Evolutionary conservation across 805 yeast species (phyloP).

Genomic region (Candida boleticola): DNA sequence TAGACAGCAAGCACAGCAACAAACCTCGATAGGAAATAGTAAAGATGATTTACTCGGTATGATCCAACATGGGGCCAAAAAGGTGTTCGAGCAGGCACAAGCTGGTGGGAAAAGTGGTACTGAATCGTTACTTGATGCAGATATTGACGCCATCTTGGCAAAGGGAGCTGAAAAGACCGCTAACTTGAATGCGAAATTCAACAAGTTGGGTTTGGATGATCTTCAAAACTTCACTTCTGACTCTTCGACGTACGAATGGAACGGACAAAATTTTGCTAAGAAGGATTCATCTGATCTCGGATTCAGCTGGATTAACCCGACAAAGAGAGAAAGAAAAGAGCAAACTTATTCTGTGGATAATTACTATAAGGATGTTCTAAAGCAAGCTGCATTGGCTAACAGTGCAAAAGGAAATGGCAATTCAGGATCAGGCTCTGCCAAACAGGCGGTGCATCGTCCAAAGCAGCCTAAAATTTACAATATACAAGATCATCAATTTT

Average conservation of each 20-base stretch:
- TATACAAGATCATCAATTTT: slow-evolving; percentile 75
- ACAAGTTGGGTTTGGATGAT: slow-evolving; percentile 87
- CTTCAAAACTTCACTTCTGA: slow-evolving; percentile 88
- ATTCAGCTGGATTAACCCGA: slow-evolving; percentile 69
- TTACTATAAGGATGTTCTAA: slow-evolving; percentile 68
- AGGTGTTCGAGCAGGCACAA: slow-evolving; percentile 58
- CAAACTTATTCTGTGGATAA: slow-evolving; percentile 76
- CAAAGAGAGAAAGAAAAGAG: slow-evolving; percentile 73
- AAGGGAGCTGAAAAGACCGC: slow-evolving; percentile 83
- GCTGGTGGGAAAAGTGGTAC: slow-evolving; percentile 17
- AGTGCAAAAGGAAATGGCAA: slow-evolving; percentile 9
- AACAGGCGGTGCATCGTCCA: slow-evolving; percentile 20
- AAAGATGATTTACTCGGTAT: slow-evolving; percentile 88
- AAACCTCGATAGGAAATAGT: slow-evolving; percentile 49
- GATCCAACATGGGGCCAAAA: slow-evolving; percentile 97
- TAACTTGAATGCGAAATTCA: slow-evolving; percentile 74
- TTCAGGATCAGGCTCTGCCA: slow-evolving; percentile 13
- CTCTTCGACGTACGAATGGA: slow-evolving; percentile 94
- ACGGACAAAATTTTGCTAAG: slow-evolving; percentile 81
- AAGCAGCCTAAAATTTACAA: slow-evolving; percentile 64
- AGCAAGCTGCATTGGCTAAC: slow-evolving; percentile 25
- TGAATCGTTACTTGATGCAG: slow-evolving; percentile 48
- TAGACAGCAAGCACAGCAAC: slow-evolving; percentile 41
- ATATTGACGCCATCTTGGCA: slow-evolving; percentile 78
- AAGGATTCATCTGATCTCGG: slow-evolving; percentile 37